Conservation (phyloP, 257 asterid species). For the Henckelia pumila region DNA sequence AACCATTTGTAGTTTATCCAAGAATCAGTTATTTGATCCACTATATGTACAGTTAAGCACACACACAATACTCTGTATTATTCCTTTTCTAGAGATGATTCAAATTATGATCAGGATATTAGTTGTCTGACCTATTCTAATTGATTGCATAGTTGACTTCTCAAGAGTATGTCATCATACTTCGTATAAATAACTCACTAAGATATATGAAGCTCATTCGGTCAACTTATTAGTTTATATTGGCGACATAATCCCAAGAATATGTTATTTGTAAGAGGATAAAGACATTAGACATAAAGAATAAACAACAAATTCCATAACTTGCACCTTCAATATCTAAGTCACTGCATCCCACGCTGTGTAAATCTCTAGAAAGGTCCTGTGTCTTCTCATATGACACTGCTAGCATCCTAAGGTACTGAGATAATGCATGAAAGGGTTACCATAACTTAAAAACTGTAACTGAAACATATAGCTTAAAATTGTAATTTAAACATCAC, state of each 20-base stretch:
- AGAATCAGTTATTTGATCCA: too few relatives aligned
- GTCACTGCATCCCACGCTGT: constrained; percentile 92
- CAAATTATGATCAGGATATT: too few relatives aligned
- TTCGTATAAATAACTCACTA: too few relatives aligned
- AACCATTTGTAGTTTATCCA: not conserved
- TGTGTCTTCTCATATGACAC: constrained; percentile 95
- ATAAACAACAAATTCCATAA: constrained; percentile 11
- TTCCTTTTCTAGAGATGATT: too few relatives aligned
- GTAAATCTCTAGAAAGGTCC: constrained; percentile 86
- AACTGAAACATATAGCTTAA: constrained; percentile 16
- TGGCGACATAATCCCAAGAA: constrained; percentile 10
- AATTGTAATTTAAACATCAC: constrained; percentile 14
- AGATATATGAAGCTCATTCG: not conserved
- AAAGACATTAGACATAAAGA: constrained; percentile 7
- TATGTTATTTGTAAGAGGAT: not conserved
- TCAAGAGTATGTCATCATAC: too few relatives aligned
- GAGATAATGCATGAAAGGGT: constrained; percentile 32
- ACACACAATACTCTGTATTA: too few relatives aligned
- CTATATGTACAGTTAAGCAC: too few relatives aligned
- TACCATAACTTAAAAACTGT: constrained; percentile 21
- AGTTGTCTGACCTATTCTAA: too few relatives aligned
- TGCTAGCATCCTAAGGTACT: constrained; percentile 94
- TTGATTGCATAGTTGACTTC: too few relatives aligned
- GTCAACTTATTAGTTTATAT: not conserved
- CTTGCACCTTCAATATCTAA: constrained; percentile 89